phyloP scores from a whole-genome alignment of 805 yeast species.

The Wickerhamiella azymoides region DNA sequence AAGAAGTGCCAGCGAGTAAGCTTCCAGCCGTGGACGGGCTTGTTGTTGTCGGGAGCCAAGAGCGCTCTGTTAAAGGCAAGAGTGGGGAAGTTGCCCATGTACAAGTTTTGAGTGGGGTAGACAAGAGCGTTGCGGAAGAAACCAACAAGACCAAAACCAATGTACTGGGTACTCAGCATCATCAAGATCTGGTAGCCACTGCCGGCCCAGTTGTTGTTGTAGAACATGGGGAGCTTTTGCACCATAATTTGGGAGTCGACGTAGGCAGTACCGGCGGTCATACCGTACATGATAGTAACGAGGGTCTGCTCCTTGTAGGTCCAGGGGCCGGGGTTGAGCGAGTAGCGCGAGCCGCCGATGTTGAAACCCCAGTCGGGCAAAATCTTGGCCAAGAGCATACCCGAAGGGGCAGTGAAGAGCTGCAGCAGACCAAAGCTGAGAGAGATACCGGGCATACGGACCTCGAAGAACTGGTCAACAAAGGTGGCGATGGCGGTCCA shows the following conservation, averaged over 20 bases:
- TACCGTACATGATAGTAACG: constrained; percentile 29
- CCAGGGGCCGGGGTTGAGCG: constrained; percentile 54
- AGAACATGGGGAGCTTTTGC: constrained; percentile 24
- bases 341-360: constrained; percentile 28
- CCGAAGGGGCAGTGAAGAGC: constrained; percentile 47
- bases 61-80: constrained; percentile 38
- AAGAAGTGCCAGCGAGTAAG: constrained; percentile 42
- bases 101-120: constrained; percentile 29
- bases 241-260: constrained; percentile 16
- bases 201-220: constrained; percentile 24
- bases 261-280: constrained; percentile 11
- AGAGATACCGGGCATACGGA: constrained; percentile 40
- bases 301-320: constrained; percentile 23
- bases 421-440: constrained; percentile 41
- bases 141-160: constrained; percentile 43
- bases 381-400: constrained; percentile 30
- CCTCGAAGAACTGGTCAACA: constrained; percentile 42
- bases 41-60: constrained; percentile 17
- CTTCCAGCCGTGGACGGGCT: constrained; percentile 43
- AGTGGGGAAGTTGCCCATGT: constrained; percentile 43
- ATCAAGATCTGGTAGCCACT: constrained; percentile 34
- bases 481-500: constrained; percentile 42
- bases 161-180: constrained; percentile 35
- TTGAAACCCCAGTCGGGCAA: constrained; percentile 36
- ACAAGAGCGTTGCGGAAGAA: constrained; percentile 38